These are phyloP conservation scores for Tolypocladium album DNA, from an alignment of 2,329 filamentous ascomycete genomes.

Conservation along the genomic window DNA sequence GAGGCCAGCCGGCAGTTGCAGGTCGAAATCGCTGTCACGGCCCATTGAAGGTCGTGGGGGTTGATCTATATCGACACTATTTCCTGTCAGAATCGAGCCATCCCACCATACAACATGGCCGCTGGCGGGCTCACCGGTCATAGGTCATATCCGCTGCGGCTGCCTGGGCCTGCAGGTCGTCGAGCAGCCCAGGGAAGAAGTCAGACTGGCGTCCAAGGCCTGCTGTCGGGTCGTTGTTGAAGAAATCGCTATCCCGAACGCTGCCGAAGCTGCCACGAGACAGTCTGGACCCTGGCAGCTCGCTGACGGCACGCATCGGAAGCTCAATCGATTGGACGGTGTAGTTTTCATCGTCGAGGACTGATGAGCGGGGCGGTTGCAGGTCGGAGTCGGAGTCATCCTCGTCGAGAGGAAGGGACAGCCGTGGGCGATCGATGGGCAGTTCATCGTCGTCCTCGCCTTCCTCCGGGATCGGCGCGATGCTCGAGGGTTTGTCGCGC, in stretches of 20 bases:
- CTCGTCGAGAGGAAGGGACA: slow-evolving; percentile 43
- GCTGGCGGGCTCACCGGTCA: slow-evolving; percentile 24
- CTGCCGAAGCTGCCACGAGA: slow-evolving; percentile 45
- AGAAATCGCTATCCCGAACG: slow-evolving; percentile 42
- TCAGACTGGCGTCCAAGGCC: slow-evolving; percentile 35
- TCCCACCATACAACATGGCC: no score
- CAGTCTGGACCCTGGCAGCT: slow-evolving; percentile 31
- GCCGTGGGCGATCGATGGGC: slow-evolving; percentile 37
- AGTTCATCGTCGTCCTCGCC: slow-evolving; percentile 39
- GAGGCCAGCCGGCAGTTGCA: slow-evolving; percentile 36
- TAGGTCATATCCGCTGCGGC: slow-evolving; percentile 29
- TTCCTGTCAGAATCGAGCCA: slow-evolving; percentile 5
- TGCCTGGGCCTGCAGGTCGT: slow-evolving; percentile 29
- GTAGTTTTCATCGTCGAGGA: slow-evolving; percentile 47
- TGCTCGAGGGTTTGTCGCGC: slow-evolving; percentile 14
- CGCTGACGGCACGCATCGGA: slow-evolving; percentile 39
- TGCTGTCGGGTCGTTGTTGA: slow-evolving; percentile 24
- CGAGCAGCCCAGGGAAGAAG: slow-evolving; percentile 39
- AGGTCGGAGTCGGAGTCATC: slow-evolving; percentile 41
- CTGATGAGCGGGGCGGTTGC: slow-evolving; percentile 40
- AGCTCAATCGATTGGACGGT: slow-evolving; percentile 51
- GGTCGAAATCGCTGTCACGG: slow-evolving; percentile 39
- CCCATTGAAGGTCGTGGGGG: slow-evolving; percentile 26
- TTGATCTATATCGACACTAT: slow-evolving; percentile 27
- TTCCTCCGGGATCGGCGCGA: slow-evolving; percentile 19